Conservation (phyloP, 208 protist genomes). For the Trichomonas gallinae region DNA sequence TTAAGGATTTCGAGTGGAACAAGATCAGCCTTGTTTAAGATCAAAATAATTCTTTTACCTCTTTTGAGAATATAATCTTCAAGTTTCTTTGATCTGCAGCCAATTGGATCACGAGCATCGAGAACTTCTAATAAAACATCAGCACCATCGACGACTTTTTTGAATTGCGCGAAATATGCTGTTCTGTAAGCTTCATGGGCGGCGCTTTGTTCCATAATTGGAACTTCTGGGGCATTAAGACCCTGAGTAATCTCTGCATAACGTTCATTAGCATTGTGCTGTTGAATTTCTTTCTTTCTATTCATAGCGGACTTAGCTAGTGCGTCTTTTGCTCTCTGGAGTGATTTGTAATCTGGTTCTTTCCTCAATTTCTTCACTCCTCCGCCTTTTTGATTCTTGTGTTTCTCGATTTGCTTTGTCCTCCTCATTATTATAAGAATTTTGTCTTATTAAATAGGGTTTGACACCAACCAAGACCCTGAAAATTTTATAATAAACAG, state of each 20-base stretch:
- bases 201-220: not conserved
- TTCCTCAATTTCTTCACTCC: not conserved
- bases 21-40: conserved; percentile 44
- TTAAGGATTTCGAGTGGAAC: conserved; percentile 35
- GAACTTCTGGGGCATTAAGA: not conserved
- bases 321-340: not conserved
- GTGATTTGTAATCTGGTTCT: not conserved
- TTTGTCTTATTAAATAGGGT: not conserved
- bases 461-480: too few relatives aligned
- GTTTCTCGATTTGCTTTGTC: not conserved
- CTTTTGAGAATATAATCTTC: conserved; percentile 24
- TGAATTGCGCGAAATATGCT: conserved; percentile 20
- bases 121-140: conserved; percentile 37
- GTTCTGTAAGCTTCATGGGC: conserved; percentile 4
- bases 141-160: not conserved
- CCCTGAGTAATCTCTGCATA: not conserved
- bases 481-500: too few relatives aligned
- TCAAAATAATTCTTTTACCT: conserved; percentile 34
- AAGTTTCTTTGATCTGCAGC: conserved; percentile 26
- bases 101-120: conserved; percentile 35
- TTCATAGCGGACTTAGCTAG: not conserved
- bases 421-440: not conserved
- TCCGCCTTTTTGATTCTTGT: not conserved
- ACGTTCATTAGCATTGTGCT: not conserved
- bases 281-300: not conserved